A percentile compares a stretch with the other conserved stretches of the same genome.
Conservation (phyloP, 805 yeast species). For the Lipomyces lipofer region DNA sequence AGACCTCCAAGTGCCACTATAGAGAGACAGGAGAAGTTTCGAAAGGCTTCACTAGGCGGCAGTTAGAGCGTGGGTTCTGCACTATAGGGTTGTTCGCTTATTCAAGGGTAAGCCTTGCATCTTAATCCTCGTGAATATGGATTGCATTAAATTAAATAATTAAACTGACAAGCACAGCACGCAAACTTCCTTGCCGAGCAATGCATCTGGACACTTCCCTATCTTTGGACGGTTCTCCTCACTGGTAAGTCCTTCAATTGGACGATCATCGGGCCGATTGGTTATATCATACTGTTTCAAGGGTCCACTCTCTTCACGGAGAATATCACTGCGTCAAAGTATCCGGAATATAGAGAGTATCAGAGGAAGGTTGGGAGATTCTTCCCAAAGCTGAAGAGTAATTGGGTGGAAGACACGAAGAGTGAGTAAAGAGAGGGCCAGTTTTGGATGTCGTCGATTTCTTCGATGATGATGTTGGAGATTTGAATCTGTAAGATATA, state of each 20-base stretch:
- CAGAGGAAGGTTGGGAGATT: slow-evolving; percentile 23
- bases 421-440: too few species aligned
- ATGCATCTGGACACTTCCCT: slow-evolving; percentile 20
- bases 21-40: slow-evolving; percentile 7
- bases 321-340: slow-evolving; percentile 16
- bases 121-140: neutral
- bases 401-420: slow-evolving; percentile 26
- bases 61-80: slow-evolving; percentile 28
- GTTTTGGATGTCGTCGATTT: too few species aligned
- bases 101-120: slow-evolving; percentile 15
- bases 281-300: slow-evolving; percentile 22
- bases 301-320: slow-evolving; percentile 28
- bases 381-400: slow-evolving; percentile 12
- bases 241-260: slow-evolving; percentile 18
- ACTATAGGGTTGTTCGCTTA: slow-evolving; percentile 25
- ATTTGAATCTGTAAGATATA: too few species aligned
- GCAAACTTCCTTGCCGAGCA: slow-evolving; percentile 29
- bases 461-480: too few species aligned
- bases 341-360: slow-evolving; percentile 21
- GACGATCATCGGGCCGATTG: slow-evolving; percentile 25
- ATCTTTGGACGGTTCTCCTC: slow-evolving; percentile 13
- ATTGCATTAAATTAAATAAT: too few species aligned
- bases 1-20: slow-evolving; percentile 19
- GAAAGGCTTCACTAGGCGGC: slow-evolving; percentile 14
- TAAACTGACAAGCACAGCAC: slow-evolving; percentile 9